These are phyloP conservation scores for Populus davidiana DNA, from an alignment of 345 rosid genomes.

Conservation along the genomic window DNA sequence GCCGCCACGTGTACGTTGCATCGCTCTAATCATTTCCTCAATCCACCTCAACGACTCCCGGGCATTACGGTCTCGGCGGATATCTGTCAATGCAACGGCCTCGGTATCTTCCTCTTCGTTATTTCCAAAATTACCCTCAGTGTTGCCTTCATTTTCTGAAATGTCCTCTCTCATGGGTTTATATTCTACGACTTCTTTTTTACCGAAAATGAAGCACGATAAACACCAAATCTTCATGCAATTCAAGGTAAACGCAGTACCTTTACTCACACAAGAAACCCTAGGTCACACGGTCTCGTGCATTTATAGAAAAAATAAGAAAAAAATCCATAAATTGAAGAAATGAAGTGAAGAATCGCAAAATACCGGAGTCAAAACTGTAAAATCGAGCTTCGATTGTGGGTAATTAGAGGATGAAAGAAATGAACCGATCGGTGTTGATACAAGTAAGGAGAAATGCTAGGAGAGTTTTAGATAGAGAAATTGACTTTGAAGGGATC, in stretches of 20 bases:
- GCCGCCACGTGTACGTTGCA: constrained; percentile 7
- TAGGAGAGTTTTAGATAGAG: background rate
- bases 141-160: constrained; percentile 34
- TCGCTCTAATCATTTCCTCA: constrained; percentile 35
- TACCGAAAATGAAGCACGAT: constrained; percentile 58
- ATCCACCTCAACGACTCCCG: constrained; percentile 22
- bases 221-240: constrained; percentile 96
- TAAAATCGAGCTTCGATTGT: background rate
- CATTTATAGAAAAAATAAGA: constrained; percentile 23
- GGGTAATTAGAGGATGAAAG: background rate
- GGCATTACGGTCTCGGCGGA: constrained; percentile 12
- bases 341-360: background rate
- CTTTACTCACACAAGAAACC: constrained; percentile 26
- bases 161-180: constrained; percentile 34
- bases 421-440: constrained; percentile 8
- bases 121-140: constrained; percentile 29
- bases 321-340: constrained; percentile 16
- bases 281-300: constrained; percentile 55
- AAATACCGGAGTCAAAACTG: constrained; percentile 10
- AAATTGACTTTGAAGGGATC: constrained; percentile 25
- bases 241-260: constrained; percentile 15
- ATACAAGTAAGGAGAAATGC: background rate
- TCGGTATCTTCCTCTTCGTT: constrained; percentile 4
- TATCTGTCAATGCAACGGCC: constrained; percentile 13
- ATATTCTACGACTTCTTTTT: constrained; percentile 24